Evolutionary conservation across 2,329 filamentous ascomycete species (phyloP).

Genomic region (Talaromyces marneffei): DNA sequence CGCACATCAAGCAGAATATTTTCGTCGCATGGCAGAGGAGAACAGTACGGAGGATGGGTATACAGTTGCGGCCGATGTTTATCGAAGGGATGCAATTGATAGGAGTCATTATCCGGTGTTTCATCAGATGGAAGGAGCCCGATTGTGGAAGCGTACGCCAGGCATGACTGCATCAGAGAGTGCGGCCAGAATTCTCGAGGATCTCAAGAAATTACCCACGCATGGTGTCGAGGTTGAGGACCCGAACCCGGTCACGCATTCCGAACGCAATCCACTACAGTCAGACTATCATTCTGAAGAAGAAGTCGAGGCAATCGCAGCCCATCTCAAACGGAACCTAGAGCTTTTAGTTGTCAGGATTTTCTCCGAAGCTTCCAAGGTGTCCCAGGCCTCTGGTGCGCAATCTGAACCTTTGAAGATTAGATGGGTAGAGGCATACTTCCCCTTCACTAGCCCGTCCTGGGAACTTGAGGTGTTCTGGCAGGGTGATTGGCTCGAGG

Average conservation of each 20-base stretch:
- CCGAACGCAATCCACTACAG: slow-evolving; percentile 79
- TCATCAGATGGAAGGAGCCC: slow-evolving; percentile 96
- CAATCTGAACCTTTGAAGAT: slow-evolving; percentile 71
- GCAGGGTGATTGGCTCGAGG: slow-evolving; percentile 90
- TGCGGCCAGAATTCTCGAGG: slow-evolving; percentile 59
- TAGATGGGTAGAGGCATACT: slow-evolving; percentile 95
- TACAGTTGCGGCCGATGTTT: slow-evolving; percentile 90
- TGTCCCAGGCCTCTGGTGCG: slow-evolving; percentile 48
- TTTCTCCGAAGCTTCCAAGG: slow-evolving; percentile 70
- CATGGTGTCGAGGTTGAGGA: slow-evolving; percentile 77
- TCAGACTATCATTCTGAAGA: slow-evolving; percentile 60
- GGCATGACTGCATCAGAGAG: slow-evolving; percentile 37
- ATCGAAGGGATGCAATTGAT: slow-evolving; percentile 90
- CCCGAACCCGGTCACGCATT: slow-evolving; percentile 69
- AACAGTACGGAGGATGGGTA: slow-evolving; percentile 58
- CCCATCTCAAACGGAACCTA: slow-evolving; percentile 81
- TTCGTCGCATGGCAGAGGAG: slow-evolving; percentile 53
- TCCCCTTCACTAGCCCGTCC: slow-evolving; percentile 91
- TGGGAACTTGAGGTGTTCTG: slow-evolving; percentile 97
- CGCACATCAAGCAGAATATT: slow-evolving; percentile 86
- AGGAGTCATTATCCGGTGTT: slow-evolving; percentile 94
- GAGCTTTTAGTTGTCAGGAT: slow-evolving; percentile 87
- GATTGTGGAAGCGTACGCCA: slow-evolving; percentile 69
- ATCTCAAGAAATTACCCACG: slow-evolving; percentile 64
- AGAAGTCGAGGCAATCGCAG: slow-evolving; percentile 75